Evolutionary conservation across 768 basidiomycete genomes (phyloP).

Genomic region (Megacollybia marginata): DNA sequence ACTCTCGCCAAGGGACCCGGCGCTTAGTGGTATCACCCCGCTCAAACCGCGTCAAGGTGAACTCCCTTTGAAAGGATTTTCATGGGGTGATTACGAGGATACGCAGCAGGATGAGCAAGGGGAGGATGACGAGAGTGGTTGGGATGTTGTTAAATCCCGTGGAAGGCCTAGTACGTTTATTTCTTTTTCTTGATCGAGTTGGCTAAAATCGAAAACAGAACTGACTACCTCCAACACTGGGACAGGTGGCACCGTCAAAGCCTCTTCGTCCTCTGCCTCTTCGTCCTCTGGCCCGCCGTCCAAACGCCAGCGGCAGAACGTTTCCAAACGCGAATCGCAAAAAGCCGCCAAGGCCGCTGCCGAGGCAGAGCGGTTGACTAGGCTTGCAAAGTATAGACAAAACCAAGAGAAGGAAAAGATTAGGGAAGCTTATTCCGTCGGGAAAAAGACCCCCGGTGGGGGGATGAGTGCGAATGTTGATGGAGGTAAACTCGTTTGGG

Average conservation of each 20-base stretch:
- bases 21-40: constrained; percentile 61
- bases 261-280: background rate
- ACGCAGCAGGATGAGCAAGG: constrained; percentile 53
- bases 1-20: constrained; percentile 44
- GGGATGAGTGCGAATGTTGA: constrained; percentile 60
- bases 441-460: constrained; percentile 33
- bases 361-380: constrained; percentile 43
- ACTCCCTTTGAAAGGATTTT: constrained; percentile 55
- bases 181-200: background rate
- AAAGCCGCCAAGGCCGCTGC: constrained; percentile 51
- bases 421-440: constrained; percentile 24
- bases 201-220: background rate
- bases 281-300: constrained; percentile 31
- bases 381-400: constrained; percentile 50
- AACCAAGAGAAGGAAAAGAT: constrained; percentile 51
- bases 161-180: constrained; percentile 30
- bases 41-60: constrained; percentile 52
- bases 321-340: constrained; percentile 44
- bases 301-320: constrained; percentile 68
- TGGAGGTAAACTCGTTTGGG: constrained; percentile 55
- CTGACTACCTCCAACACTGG: background rate
- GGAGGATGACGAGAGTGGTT: constrained; percentile 71
- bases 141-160: constrained; percentile 68
- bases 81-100: constrained; percentile 69
- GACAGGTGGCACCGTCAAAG: background rate